Evolutionary conservation across 139 green algal species (phyloP), one percentile per base, ranked within the genome.

Genomic region (Nannochloris sp.): DNA sequence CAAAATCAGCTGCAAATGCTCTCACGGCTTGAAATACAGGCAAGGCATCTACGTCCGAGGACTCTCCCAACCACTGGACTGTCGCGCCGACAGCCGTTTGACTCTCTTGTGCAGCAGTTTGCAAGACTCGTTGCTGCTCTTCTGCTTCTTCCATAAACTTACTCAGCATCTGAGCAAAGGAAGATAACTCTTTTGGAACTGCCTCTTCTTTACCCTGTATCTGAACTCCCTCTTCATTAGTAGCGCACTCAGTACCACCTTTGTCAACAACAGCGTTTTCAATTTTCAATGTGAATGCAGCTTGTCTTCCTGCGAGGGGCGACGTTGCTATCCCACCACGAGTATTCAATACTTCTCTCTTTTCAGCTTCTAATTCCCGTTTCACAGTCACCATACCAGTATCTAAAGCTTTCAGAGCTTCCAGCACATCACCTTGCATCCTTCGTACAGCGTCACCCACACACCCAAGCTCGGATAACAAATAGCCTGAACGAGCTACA

Each of bases 341-440:
- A 42, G 15, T 15, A 8, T 65, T 54, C 38, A 63, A 39, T 53
- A 23, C 64, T 19, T 9, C 6, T 58, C 64, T 48, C 38, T 27
- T 36, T 39, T 71, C 61, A 12, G 27, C 31, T 0, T 57, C 65
- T 7, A 65, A 36, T 61, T 76, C 69, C 19, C 61, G 37, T 60
- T 59, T 27, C 34, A 64, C 13, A n/a, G 54, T 38, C 13, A 12
- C 19, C 39, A 79, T 51, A 30, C 73, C 73, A 1, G 24, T 38
- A 12, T 78, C 63, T 38, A 80, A 24, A 10, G 51, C 35, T n/a
- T 44, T 61, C 36, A 80, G 19, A n/a, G 63, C 67, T 25, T 79
- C 60, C 1, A 39, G 35, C 36, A 80, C 63, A 45, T 79, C 70
- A 61, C 33, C 35, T 46, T 75, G 60, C 68, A 75, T 69, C 35